phyloP scores from a whole-genome alignment of 352 stramenopile species.

The Globisporangium orthogonon region DNA sequence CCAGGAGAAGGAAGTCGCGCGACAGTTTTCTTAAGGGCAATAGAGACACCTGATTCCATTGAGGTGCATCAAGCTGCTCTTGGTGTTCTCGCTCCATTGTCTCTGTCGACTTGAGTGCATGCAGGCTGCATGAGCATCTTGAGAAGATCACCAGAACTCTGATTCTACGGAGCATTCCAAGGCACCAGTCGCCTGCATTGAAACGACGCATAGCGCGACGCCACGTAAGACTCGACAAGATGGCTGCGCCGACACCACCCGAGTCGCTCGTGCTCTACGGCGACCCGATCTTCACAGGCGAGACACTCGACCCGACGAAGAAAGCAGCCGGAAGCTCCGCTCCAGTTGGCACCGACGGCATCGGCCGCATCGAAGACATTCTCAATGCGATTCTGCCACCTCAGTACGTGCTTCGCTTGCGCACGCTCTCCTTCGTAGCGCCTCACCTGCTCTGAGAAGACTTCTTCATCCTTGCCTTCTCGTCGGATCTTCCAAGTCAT shows the following conservation, averaged over 20 bases:
- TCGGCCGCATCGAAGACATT: conserved; percentile 68
- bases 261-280: conserved; percentile 88
- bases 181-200: neutral
- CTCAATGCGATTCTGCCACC: conserved; percentile 71
- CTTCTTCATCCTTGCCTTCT: too few species aligned
- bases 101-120: too few species aligned
- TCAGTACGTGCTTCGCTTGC: conserved; percentile 34
- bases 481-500: too few species aligned
- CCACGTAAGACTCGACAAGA: conserved; percentile 11
- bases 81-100: too few species aligned
- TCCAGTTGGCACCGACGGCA: conserved; percentile 25
- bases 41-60: neutral
- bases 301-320: conserved; percentile 59
- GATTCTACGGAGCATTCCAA: too few species aligned
- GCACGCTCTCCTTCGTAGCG: neutral
- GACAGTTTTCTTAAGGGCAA: conserved; percentile 3
- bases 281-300: conserved; percentile 87
- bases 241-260: conserved; percentile 60
- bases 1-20: conserved; percentile 33
- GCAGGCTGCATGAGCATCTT: too few species aligned
- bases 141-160: too few species aligned
- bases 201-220: neutral
- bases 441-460: neutral
- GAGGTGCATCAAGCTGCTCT: too few species aligned
- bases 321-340: conserved; percentile 14